A percentile compares a stretch with the other conserved stretches of the same genome.
Evolutionary conservation across 2,329 filamentous ascomycete genomes (phyloP).

Genomic region (Apiospora kogelbergensis): DNA sequence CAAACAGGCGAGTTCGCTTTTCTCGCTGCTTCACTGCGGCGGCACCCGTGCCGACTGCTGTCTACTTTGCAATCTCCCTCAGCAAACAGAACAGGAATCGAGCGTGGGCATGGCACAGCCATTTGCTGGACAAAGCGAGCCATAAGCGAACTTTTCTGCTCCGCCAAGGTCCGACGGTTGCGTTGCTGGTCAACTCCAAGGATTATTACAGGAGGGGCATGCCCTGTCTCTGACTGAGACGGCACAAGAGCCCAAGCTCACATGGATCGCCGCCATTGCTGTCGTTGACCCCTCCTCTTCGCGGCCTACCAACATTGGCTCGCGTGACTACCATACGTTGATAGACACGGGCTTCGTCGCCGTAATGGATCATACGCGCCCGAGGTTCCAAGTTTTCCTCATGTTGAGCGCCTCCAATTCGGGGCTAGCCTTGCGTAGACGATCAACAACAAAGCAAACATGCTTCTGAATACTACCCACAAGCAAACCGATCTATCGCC

Average conservation of each 20-base stretch:
- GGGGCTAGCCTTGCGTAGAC: not conserved
- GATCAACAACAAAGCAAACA: not conserved
- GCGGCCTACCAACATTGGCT: not conserved
- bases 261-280: constrained; percentile 1
- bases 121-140: constrained; percentile 1
- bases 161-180: constrained; percentile 1
- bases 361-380: not conserved
- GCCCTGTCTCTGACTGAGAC: not conserved
- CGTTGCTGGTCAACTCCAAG: not conserved
- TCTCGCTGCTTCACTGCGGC: not conserved
- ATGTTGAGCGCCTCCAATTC: not conserved
- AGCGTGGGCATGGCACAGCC: not conserved
- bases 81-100: not conserved
- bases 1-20: constrained; percentile 5
- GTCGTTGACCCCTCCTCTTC: not conserved
- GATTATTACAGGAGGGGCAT: not conserved
- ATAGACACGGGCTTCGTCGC: not conserved
- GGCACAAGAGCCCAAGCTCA: not conserved
- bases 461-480: not conserved
- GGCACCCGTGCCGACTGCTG: not conserved
- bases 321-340: not conserved
- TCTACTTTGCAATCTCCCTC: not conserved
- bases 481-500: not conserved
- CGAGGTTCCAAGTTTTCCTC: not conserved
- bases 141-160: not conserved